Conservation (phyloP, 345 rosid genomes). For the Cardiospermum halicacabum region DNA sequence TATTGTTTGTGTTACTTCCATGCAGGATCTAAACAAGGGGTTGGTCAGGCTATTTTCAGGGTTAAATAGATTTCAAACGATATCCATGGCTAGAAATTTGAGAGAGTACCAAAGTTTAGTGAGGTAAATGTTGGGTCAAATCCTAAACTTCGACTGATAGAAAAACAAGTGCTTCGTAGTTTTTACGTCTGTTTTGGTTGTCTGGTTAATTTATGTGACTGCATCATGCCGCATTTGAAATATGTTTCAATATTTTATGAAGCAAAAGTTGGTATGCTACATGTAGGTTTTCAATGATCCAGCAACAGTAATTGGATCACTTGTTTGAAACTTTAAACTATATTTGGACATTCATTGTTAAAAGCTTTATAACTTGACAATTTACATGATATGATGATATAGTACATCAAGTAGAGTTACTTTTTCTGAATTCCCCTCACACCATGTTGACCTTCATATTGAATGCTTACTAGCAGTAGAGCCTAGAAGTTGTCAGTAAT, state of each 20-base stretch:
- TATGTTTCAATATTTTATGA: neutral
- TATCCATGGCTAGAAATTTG: conserved; percentile 99
- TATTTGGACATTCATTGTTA: conserved; percentile 2
- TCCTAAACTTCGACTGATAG: conserved; percentile 85
- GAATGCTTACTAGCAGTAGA: neutral
- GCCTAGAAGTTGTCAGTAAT: neutral
- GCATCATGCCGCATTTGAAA: neutral
- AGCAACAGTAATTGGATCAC: neutral
- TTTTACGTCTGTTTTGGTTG: conserved; percentile 17
- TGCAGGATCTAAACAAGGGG: conserved; percentile 99
- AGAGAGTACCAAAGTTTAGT: conserved; percentile 86
- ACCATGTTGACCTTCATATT: neutral
- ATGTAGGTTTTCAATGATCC: neutral
- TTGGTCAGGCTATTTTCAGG: conserved; percentile 99
- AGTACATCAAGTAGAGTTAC: neutral
- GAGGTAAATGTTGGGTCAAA: conserved; percentile 96
- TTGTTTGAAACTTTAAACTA: neutral
- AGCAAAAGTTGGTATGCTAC: neutral
- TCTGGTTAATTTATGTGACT: neutral
- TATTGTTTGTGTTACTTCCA: neutral
- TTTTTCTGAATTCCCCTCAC: neutral
- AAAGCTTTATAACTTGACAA: neutral
- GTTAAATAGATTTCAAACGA: conserved; percentile 91
- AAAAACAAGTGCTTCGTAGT: conserved; percentile 94
- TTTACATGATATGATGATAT: neutral